Evolutionary conservation across 345 rosid species (phyloP), one percentile per base, ranked within the genome.

Genomic region (Eucalyptus cloeziana): DNA sequence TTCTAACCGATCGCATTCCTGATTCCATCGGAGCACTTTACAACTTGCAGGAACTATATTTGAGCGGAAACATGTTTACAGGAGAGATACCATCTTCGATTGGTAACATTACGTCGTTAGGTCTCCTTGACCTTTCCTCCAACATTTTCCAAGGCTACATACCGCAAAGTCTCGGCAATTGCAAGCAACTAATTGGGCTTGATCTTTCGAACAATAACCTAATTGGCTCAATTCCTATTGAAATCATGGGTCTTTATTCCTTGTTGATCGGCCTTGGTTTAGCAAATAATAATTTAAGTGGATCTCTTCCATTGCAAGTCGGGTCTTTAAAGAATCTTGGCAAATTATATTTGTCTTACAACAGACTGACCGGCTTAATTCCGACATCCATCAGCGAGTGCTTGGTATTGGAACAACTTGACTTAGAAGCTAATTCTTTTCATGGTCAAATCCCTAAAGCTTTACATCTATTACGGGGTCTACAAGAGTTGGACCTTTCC

Each of bases 91-190:
- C 69, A 1, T 13, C 17, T 30, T 62, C 33, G 1, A 27, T 62
- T 62, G 69, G 69, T 62, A 62, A 64, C 71, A 6, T 64, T 33
- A 64, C 33, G 4, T 30, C 0, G 3, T 64, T 64, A n/a, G 1
- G 6, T 12, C 0, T 0, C 3, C 71, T 64, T 30, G 0, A 30
- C 5, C 33, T 64, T 64, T 0, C 3, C 4, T 64, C 37, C 37
- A 64, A 64, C 71, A 64, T 30, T 13, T 30, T 64, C 17, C 71
- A 64, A 64, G 71, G 71, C 33, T 7, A 6, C 71, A 30, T 64
- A 30, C 71, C 71, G 1, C 33, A 13, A 30, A 64, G 71, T 30
- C 71, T 64, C 17, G 71, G 71, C 37, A 30, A 64, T 10, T 64
- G 71, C 8, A 13, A 3, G 17, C 37, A 64, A 64, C 3, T 64